Evolutionary conservation across 495 filamentous ascomycete species (phyloP).

Genomic region (Aeminium ludgeri): DNA sequence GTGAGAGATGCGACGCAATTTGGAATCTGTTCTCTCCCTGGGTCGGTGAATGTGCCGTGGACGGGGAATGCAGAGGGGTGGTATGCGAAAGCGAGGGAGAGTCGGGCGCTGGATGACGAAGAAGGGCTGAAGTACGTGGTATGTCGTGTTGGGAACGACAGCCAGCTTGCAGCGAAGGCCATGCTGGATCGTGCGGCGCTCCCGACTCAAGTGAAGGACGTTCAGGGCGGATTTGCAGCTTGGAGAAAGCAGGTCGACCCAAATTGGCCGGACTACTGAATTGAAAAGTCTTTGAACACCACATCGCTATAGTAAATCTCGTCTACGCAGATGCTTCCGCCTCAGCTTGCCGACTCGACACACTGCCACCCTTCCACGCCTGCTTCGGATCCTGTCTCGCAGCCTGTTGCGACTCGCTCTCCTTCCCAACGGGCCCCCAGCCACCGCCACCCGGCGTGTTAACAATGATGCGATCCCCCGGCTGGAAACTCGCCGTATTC

Average conservation of each 20-base stretch:
- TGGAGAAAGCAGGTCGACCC: constrained; percentile 68
- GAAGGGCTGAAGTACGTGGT: constrained; percentile 36
- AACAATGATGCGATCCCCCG: constrained; percentile 74
- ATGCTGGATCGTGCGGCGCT: constrained; percentile 52
- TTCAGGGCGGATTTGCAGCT: constrained; percentile 63
- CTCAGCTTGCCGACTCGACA: constrained; percentile 31
- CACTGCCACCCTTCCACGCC: constrained; percentile 43
- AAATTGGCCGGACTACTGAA: constrained; percentile 50
- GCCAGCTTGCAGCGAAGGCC: constrained; percentile 56
- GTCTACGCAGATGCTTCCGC: constrained; percentile 17
- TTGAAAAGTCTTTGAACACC: background rate
- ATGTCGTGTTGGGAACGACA: constrained; percentile 79
- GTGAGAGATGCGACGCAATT: constrained; percentile 74
- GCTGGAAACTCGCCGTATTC: constrained; percentile 75
- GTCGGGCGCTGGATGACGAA: constrained; percentile 9
- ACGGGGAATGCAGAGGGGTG: constrained; percentile 23
- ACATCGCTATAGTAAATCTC: background rate
- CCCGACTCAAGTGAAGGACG: constrained; percentile 49
- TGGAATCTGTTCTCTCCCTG: constrained; percentile 54
- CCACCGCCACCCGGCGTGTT: constrained; percentile 57
- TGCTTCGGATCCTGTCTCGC: constrained; percentile 35
- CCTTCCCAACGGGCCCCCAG: constrained; percentile 46
- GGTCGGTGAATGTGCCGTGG: constrained; percentile 65
- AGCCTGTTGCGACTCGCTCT: constrained; percentile 27
- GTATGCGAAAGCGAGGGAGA: constrained; percentile 6